Conservation (phyloP, 2,329 filamentous ascomycete species). For the Colletotrichum eremochloae region DNA sequence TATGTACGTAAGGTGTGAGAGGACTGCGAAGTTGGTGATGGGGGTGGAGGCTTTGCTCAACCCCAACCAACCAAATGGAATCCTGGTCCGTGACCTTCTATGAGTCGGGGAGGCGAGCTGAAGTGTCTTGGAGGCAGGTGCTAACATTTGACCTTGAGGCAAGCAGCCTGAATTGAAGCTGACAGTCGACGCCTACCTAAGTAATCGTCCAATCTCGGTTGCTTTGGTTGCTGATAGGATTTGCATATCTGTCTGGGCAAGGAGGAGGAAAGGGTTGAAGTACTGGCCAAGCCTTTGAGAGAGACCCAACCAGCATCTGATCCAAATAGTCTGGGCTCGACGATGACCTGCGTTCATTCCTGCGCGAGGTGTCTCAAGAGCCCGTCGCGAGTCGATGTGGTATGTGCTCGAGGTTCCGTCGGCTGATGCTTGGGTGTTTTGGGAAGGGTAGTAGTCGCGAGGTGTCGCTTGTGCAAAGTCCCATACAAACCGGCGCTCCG, state of each 20-base stretch:
- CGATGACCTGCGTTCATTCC: constrained; percentile 8
- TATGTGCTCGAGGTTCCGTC: constrained; percentile 4
- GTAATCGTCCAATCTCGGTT: constrained; percentile 5
- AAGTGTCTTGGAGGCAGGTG: neutral
- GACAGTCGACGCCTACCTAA: neutral
- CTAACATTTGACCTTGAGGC: neutral
- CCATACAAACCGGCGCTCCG: neutral
- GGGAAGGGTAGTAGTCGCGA: neutral
- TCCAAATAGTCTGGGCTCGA: constrained; percentile 3
- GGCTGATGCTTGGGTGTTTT: neutral
- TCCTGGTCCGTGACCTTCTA: constrained; percentile 6
- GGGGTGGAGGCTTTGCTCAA: constrained; percentile 24
- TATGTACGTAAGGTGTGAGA: neutral
- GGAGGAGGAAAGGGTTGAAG: neutral
- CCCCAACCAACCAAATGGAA: constrained; percentile 23
- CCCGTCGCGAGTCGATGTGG: neutral
- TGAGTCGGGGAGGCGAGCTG: neutral
- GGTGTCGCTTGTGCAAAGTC: neutral
- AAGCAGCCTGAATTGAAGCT: neutral
- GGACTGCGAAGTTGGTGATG: constrained; percentile 5
- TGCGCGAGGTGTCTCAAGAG: neutral
- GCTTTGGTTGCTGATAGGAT: neutral
- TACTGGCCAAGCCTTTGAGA: neutral
- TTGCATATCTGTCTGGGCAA: constrained; percentile 5
- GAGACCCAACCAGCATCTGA: constrained; percentile 1